Percentiles rank a stretch among this genome's conserved stretches.
Evolutionary conservation across 345 rosid genomes (phyloP).

Genomic region (Eucalyptus regnans): DNA sequence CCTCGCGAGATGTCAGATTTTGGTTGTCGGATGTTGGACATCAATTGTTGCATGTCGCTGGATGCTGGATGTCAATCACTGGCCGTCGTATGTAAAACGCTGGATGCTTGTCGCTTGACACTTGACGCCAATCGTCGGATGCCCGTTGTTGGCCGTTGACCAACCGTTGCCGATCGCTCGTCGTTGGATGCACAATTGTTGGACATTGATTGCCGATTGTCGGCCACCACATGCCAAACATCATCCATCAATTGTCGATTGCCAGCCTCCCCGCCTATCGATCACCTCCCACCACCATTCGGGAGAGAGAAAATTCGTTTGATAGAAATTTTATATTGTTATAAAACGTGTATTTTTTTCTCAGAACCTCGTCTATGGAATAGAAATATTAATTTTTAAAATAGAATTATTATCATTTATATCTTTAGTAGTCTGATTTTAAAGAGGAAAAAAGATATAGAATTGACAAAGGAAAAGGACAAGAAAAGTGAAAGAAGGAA

Average conservation of each 20-base stretch:
- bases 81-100: rapidly evolving
- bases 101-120: too few relatives aligned
- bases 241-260: rapidly evolving
- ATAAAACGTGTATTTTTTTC: too few relatives aligned
- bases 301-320: too few relatives aligned
- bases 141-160: too few relatives aligned
- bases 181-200: rapidly evolving
- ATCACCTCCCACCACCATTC: rapidly evolving
- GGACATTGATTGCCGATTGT: rapidly evolving
- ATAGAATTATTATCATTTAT: too few relatives aligned
- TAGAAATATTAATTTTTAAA: too few relatives aligned
- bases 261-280: rapidly evolving
- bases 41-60: rapidly evolving
- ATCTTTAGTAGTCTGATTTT: rapidly evolving
- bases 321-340: rapidly evolving
- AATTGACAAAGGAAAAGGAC: not conserved
- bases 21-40: too few relatives aligned
- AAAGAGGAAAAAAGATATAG: not conserved
- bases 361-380: rapidly evolving
- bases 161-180: rapidly evolving
- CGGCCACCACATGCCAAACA: too few relatives aligned
- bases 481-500: not conserved
- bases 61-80: rapidly evolving
- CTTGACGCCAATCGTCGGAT: too few relatives aligned
- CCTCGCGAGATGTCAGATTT: rapidly evolving